Evolutionary conservation across 306 rosid genomes (phyloP).

Genomic region (Malus asiatica): DNA sequence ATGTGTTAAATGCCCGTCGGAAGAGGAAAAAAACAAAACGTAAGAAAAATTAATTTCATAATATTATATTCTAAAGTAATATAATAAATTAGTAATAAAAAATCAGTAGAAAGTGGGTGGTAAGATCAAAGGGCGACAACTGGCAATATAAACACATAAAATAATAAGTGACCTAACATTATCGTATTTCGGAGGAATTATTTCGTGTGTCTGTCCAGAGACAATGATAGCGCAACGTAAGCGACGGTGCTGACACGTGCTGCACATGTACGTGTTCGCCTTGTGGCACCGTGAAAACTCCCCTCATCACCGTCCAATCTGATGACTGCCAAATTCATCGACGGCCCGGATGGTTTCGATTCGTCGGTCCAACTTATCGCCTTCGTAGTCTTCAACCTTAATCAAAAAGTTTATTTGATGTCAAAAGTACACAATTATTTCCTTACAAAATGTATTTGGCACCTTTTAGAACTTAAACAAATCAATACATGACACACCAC

Average conservation of each 20-base stretch:
- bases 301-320: neutral
- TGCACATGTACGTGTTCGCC: conserved; percentile 23
- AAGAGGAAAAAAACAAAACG: neutral
- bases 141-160: neutral
- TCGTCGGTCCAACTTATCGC: neutral
- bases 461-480: no score
- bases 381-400: neutral
- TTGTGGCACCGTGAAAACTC: neutral
- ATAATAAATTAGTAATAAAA: neutral
- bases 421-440: no score
- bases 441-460: no score
- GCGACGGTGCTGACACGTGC: conserved; percentile 19
- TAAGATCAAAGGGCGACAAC: neutral
- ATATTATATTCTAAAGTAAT: neutral
- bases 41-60: neutral
- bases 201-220: conserved; percentile 17
- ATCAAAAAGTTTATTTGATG: no score
- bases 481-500: neutral
- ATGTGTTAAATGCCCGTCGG: neutral
- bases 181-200: neutral
- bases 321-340: neutral
- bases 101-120: neutral
- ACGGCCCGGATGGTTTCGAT: neutral
- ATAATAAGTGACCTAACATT: neutral
- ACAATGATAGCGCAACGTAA: conserved; percentile 3